These are phyloP conservation scores for Microbotryomycetes sp. DNA, from an alignment of 1,284 basidiomycete genomes.

Conservation along the genomic window DNA sequence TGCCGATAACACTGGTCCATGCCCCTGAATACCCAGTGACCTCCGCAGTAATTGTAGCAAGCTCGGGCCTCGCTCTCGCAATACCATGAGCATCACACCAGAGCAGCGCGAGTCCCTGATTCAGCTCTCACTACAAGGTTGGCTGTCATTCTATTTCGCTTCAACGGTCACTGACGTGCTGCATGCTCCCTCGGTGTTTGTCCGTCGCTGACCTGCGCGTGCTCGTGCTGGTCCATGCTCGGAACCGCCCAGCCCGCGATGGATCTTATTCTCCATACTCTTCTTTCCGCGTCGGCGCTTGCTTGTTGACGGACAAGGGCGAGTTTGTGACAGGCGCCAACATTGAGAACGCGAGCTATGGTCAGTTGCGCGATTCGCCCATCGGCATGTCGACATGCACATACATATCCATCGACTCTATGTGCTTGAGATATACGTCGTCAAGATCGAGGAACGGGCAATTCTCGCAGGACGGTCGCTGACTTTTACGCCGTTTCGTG, in stretches of 20 bases:
- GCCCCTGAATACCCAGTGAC: too few species aligned
- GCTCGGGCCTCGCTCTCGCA: too few species aligned
- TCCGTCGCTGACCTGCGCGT: neutral
- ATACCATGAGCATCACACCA: neutral
- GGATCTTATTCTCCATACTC: conserved; percentile 32
- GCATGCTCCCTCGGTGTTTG: neutral
- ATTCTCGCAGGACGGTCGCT: neutral
- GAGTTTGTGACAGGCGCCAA: conserved; percentile 41
- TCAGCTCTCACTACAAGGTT: neutral
- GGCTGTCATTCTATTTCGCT: neutral
- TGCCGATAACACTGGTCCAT: too few species aligned
- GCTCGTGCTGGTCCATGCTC: too few species aligned
- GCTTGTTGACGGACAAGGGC: conserved; percentile 39
- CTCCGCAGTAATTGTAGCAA: too few species aligned
- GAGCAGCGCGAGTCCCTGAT: neutral
- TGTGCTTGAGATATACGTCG: too few species aligned
- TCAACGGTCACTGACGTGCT: neutral
- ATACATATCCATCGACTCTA: too few species aligned
- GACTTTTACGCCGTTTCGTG: neutral
- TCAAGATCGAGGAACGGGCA: too few species aligned
- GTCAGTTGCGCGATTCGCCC: conserved; percentile 15
- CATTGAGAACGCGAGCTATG: conserved; percentile 43
- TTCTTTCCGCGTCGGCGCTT: conserved; percentile 43
- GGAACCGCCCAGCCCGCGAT: conserved; percentile 9
- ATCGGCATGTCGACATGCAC: neutral